A percentile compares a stretch with the other conserved stretches of the same genome.
Conservation (phyloP, 2,329 filamentous ascomycete genomes). For the Sarocladium brachiariae region DNA sequence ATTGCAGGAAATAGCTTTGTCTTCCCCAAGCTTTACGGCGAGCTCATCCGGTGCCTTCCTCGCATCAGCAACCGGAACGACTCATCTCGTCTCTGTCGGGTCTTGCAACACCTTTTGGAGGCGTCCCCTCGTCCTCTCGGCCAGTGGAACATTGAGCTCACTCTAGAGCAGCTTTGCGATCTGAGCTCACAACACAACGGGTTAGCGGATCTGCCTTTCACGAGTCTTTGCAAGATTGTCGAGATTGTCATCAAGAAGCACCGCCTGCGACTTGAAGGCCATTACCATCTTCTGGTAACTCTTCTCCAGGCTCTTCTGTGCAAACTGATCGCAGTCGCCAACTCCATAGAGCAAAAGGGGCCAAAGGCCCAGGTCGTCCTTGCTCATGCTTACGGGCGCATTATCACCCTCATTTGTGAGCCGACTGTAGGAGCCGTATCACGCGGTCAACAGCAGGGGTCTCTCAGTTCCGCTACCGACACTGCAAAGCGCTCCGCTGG, state of each 20-base stretch:
- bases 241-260: constrained; percentile 53
- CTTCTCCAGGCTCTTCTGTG: constrained; percentile 50
- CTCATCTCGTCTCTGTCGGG: constrained; percentile 32
- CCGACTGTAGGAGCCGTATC: constrained; percentile 50
- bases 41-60: constrained; percentile 28
- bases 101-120: constrained; percentile 41
- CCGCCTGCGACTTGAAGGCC: constrained; percentile 53
- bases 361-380: constrained; percentile 16
- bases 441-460: constrained; percentile 33
- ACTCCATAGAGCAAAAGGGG: constrained; percentile 11
- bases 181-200: constrained; percentile 14
- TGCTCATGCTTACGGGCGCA: constrained; percentile 45
- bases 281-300: constrained; percentile 51
- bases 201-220: constrained; percentile 29
- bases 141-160: constrained; percentile 52
- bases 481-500: constrained; percentile 55
- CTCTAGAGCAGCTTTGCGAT: constrained; percentile 38
- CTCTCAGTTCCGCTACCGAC: constrained; percentile 53
- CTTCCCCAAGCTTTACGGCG: constrained; percentile 34
- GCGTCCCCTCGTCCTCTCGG: constrained; percentile 42
- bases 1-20: neutral
- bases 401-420: constrained; percentile 54
- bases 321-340: constrained; percentile 37
- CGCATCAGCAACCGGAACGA: constrained; percentile 19
- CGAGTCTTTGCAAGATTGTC: constrained; percentile 44